Evolutionary conservation across 208 protist genomes (phyloP), one percentile per base, ranked within the genome.

Genomic region (Herpetomonas tarakana): DNA sequence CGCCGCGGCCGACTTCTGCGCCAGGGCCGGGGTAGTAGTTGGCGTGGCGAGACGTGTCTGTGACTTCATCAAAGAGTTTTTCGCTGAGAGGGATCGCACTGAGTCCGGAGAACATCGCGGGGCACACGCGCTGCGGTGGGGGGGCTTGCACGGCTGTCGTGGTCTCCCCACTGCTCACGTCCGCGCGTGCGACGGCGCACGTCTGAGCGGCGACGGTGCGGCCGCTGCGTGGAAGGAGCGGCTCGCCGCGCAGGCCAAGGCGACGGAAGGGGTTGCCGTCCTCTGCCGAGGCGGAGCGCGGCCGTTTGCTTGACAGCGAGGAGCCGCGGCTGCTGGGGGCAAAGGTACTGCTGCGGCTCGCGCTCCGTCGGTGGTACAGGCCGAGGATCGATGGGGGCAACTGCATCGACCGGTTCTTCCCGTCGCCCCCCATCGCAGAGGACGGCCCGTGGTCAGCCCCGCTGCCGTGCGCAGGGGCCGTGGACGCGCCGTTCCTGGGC

Each of bases 71-170:
- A 61, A 94, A 94, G 18, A 91, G 58, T 24, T 74, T 58, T 12
- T 76, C 74, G 67, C 55, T 60, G 21, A 94, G 16, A 3, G 61
- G 25, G 24, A 94, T 69, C 16, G 71, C 71, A 60, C 81, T 90
- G 46, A 88, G 52, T 1, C 87, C 83, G 9, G 57, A 58, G 50
- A 91, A 88, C 65, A 78, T 85, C 25, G 60, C 70, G 14, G 68
- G 74, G 55, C 76, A 83, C 25, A 77, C 65, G 26, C 47, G 18
- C 46, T 7, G 46, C 27, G 12, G 35, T 29, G 18, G 14, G 9
- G 0, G 25, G 25, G 26, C 25, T 54, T 62, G n/a, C 25, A n/a
- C n/a, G 35, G 35, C 35, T 41, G 35, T 14, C 35, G n/a, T n/a
- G n/a, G n/a, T n/a, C n/a, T n/a, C n/a, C n/a, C n/a, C n/a, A n/a